Evolutionary conservation across 306 rosid species (phyloP).

Genomic region (Gynostemma pentaphyllum): DNA sequence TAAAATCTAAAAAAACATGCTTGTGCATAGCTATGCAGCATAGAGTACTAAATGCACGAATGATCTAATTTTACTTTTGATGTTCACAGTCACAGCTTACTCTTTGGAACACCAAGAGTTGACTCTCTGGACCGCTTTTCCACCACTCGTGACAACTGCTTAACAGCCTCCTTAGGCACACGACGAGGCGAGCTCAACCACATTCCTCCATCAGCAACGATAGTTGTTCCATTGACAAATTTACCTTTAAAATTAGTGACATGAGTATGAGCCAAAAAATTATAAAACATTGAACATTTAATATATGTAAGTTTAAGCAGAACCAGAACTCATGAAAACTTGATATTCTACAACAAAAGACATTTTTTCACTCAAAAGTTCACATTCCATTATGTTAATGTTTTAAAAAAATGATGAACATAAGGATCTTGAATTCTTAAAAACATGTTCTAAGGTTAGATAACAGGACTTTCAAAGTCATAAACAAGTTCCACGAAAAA

Average conservation of each 20-base stretch:
- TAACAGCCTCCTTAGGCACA: constrained; percentile 65
- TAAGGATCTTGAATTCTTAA: not conserved
- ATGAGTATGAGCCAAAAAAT: not conserved
- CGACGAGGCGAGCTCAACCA: constrained; percentile 89
- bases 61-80: not conserved
- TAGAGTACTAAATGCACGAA: not conserved
- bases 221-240: constrained; percentile 54
- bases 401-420: not conserved
- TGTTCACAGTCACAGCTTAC: constrained; percentile 44
- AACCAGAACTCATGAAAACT: not conserved
- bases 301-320: not conserved
- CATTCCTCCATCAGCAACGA: constrained; percentile 73
- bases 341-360: not conserved
- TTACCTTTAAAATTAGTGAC: constrained; percentile 46
- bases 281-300: not conserved
- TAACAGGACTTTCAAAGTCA: not conserved
- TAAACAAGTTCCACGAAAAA: not conserved
- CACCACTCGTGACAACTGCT: constrained; percentile 59
- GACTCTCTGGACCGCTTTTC: constrained; percentile 63
- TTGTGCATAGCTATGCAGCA: not conserved
- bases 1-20: not conserved
- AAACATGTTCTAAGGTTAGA: not conserved
- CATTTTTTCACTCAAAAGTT: no score
- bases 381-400: not conserved
- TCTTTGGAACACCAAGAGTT: constrained; percentile 53